Evolutionary conservation across 2,329 filamentous ascomycete genomes (phyloP).

Genomic region (Microdochium paspali): DNA sequence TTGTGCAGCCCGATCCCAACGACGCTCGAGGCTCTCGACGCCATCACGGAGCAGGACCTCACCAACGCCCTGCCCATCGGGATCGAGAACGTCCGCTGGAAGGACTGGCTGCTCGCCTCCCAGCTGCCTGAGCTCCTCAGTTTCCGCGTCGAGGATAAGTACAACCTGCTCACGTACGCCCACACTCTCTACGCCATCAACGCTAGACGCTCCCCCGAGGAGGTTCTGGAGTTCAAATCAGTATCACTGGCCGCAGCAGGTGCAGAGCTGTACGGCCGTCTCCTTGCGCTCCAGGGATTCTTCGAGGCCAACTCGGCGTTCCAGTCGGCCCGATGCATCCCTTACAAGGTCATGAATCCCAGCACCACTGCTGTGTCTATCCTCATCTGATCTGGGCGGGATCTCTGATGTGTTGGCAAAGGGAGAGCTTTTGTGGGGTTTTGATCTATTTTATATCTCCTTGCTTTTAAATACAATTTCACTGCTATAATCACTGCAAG

Average conservation of each 20-base stretch:
- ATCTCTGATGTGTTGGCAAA: too few relatives aligned
- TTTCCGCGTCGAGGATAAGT: conserved; percentile 27
- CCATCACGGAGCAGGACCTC: conserved; percentile 21
- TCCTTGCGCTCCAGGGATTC: conserved; percentile 16
- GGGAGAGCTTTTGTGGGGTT: too few relatives aligned
- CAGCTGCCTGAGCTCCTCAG: conserved; percentile 36
- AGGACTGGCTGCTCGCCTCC: conserved; percentile 33
- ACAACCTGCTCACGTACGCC: conserved; percentile 30
- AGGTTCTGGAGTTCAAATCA: conserved; percentile 15
- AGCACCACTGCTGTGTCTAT: conserved; percentile 25
- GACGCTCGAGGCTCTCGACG: conserved; percentile 17
- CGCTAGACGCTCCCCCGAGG: conserved; percentile 10
- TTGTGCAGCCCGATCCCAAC: conserved; percentile 24
- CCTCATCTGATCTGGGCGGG: too few relatives aligned
- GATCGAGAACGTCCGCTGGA: conserved; percentile 11
- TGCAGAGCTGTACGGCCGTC: conserved; percentile 16
- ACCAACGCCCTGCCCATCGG: conserved; percentile 30
- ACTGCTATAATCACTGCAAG: too few relatives aligned
- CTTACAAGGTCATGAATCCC: conserved; percentile 29
- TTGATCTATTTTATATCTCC: too few relatives aligned
- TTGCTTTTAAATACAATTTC: too few relatives aligned
- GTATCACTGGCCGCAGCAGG: conserved; percentile 16
- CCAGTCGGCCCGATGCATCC: conserved; percentile 13
- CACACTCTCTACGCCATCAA: conserved; percentile 23
- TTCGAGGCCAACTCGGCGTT: conserved; percentile 10